A percentile compares a stretch with the other conserved stretches of the same genome.
Evolutionary conservation across 176 grass and related monocot genomes (phyloP).

Genomic region (Cenchrus fungigraminus): DNA sequence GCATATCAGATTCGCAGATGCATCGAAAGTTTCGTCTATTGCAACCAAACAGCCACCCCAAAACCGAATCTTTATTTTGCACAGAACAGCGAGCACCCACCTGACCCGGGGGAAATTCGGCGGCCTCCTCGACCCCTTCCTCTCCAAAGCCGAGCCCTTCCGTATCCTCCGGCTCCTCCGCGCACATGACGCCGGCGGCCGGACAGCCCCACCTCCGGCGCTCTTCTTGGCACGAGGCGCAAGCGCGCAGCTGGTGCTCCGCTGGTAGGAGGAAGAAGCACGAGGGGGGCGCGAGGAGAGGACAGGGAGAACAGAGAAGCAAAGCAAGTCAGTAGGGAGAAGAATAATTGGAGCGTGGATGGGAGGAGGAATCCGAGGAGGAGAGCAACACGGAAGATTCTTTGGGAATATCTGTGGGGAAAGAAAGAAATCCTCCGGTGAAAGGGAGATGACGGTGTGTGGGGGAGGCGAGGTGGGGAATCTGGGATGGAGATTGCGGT

Average conservation of each 20-base stretch:
- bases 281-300: background rate
- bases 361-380: constrained; percentile 58
- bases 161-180: constrained; percentile 58
- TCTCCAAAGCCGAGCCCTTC: constrained; percentile 52
- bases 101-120: constrained; percentile 42
- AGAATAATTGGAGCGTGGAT: constrained; percentile 24
- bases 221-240: constrained; percentile 39
- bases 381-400: constrained; percentile 41
- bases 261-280: constrained; percentile 34
- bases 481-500: constrained; percentile 28
- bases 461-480: background rate
- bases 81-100: constrained; percentile 44
- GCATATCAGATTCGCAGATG: background rate
- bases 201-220: background rate
- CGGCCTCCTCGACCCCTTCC: constrained; percentile 33
- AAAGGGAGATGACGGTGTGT: background rate
- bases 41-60: background rate
- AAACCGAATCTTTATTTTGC: background rate
- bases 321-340: constrained; percentile 23
- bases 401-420: constrained; percentile 51
- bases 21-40: background rate
- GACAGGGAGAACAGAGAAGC: constrained; percentile 9
- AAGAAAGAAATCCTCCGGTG: constrained; percentile 39
- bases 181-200: constrained; percentile 52
- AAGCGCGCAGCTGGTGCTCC: background rate